Conservation (phyloP, 2,329 filamentous ascomycete species). For the Aspergillus sergii region DNA sequence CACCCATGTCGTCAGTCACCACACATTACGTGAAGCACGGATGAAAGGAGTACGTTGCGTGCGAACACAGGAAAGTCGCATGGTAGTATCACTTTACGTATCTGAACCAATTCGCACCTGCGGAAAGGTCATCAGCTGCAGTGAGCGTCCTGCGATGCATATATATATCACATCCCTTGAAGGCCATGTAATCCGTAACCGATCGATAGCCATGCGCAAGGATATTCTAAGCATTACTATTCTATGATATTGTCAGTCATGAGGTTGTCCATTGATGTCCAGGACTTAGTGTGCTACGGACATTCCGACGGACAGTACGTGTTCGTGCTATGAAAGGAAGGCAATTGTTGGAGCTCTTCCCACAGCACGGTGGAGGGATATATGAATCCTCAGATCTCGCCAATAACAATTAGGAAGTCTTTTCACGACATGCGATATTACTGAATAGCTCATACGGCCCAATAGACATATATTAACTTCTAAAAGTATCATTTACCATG, state of each 20-base stretch:
- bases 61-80: too few species aligned
- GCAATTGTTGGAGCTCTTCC: not conserved
- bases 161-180: too few species aligned
- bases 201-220: not conserved
- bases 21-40: too few species aligned
- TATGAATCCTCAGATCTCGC: not conserved
- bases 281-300: not conserved
- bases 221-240: accelerated
- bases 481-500: not conserved
- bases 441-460: not conserved
- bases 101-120: too few species aligned
- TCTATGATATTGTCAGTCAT: not conserved
- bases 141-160: too few species aligned
- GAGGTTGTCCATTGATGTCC: not conserved
- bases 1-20: too few species aligned
- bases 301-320: not conserved
- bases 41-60: too few species aligned
- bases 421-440: too few species aligned
- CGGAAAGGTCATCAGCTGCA: too few species aligned
- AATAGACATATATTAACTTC: not conserved
- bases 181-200: too few species aligned
- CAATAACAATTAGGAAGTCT: too few species aligned
- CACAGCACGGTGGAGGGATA: not conserved
- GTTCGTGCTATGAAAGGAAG: not conserved
- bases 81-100: too few species aligned